Evolutionary conservation across 148 eudicot genomes (phyloP), one percentile per base, ranked within the genome.

Genomic region (Persicaria maculosa): DNA sequence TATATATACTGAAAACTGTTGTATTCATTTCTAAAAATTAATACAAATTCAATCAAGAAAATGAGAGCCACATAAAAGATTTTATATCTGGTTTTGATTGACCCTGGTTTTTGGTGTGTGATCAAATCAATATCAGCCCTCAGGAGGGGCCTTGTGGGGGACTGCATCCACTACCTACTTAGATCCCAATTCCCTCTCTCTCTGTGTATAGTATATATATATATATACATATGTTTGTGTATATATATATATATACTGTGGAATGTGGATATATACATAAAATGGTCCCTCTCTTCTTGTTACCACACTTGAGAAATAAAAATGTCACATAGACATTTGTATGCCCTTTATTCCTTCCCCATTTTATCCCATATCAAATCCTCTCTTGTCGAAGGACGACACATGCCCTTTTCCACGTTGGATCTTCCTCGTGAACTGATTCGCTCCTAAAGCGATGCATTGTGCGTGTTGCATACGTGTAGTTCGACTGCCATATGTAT

Each of bases 361-460:
- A 61, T 57, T 57, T 57, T 17, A 19, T 8, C 20, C 59, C 20
- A 57, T 31, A 31, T 6, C 15, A 20, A 61, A 61, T 61, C 36
- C 68, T 62, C 68, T 57, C 19, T 11, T 57, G 64, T 19, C 64
- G 31, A 54, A 19, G 40, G 40, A 31, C 67, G 40, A 45, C 70
- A 65, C 70, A 46, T 65, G 70, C 70, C 44, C 47, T 65, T 65
- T 65, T 65, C 70, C 70, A 65, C 70, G 70, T 40, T 40, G 19
- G 17, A 46, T 36, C 9, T 59, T 19, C n/a, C 58, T 22, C 65
- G 20, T 5, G 65, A 59, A 59, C 65, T 59, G 65, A 59, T 59
- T 59, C 65, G 40, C 40, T 58, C 40, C 40, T 31, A 31, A 31
- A 31, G 40, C 40, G 2, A 1, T 31, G 40, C 40, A 31, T 31